Conservation (phyloP, 176 grass and related monocot genomes). For the Miscanthus lutarioriparius region DNA sequence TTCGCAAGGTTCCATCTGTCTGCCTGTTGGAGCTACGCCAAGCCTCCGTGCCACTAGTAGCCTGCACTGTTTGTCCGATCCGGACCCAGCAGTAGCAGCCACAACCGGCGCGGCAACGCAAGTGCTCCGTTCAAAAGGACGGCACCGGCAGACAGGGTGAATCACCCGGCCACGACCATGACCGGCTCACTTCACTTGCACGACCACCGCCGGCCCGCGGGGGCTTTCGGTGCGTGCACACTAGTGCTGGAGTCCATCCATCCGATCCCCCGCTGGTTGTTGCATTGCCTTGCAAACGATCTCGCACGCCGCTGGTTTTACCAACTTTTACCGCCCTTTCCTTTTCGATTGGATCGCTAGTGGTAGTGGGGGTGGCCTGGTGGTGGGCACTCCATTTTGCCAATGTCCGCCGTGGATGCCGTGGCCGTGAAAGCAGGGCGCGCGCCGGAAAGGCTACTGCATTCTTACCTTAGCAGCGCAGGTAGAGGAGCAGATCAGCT, state of each 20-base stretch:
- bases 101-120: not conserved
- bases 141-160: not conserved
- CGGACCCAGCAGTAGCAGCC: not conserved
- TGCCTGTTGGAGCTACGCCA: not conserved
- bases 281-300: slow-evolving; percentile 42
- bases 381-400: slow-evolving; percentile 29
- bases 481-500: not conserved
- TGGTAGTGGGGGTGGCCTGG: not conserved
- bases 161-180: not conserved
- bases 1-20: not conserved
- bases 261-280: not conserved
- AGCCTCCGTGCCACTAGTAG: not conserved
- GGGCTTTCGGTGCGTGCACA: slow-evolving; percentile 20
- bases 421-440: not conserved
- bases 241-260: not conserved
- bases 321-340: not conserved
- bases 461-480: slow-evolving; percentile 18
- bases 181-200: not conserved
- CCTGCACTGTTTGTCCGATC: not conserved
- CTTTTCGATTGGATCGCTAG: not conserved
- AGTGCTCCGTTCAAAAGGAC: slow-evolving; percentile 24
- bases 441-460: not conserved
- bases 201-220: not conserved
- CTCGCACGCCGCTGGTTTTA: not conserved
- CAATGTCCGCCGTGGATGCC: not conserved